Base-by-base conservation (phyloP, 1,284 basidiomycete genomes). In the Trichosporon coremiiforme region DNA sequence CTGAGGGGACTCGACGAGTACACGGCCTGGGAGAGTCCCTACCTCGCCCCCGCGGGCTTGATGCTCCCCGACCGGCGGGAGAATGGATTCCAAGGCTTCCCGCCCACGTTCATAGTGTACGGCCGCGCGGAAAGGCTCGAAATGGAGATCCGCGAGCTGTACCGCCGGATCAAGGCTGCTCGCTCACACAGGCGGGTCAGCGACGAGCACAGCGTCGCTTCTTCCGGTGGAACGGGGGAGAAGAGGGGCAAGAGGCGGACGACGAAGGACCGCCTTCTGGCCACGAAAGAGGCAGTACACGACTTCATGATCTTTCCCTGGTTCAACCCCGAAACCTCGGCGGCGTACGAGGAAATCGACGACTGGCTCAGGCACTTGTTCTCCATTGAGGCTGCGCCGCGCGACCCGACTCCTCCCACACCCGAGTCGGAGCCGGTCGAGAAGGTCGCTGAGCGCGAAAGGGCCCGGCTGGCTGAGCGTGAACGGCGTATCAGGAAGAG, bases 271-370 rank as follows among this genome's bases (percentile, higher is more conserved):
- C 64, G 66, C 13, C 68, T 79, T 15, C 64, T 78, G 33, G 66
- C 69, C 4, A 68, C 72, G 7, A 68, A 72, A 6, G 79, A 82
- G 63, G 75, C 75, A 2, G 78, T 82, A 3, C 81, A 83, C 70
- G 81, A 82, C 68, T 82, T 82, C 66, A 73, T 77, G 72, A 80
- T 82, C 50, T 83, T 83, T 67, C 78, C 78, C 2, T 80, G 78
- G 77, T 78, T 79, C 69, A 75, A 74, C 5, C 75, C 75, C 63
- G 80, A 83, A 70, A 73, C 80, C 8, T 74, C 75, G 0, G 65
- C 41, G 6, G 74, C 76, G 13, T 81, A 80, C 41, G 76, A 76
- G 66, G 72, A 74, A 15, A 67, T 81, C 7, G 80, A 82, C 71
- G 73, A 62, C n/a, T 82, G 81, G 80, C 69, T 82, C 25, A 68